Base-by-base conservation (phyloP, 2,329 filamentous ascomycete species). In the Ramularia collo-cygni region DNA sequence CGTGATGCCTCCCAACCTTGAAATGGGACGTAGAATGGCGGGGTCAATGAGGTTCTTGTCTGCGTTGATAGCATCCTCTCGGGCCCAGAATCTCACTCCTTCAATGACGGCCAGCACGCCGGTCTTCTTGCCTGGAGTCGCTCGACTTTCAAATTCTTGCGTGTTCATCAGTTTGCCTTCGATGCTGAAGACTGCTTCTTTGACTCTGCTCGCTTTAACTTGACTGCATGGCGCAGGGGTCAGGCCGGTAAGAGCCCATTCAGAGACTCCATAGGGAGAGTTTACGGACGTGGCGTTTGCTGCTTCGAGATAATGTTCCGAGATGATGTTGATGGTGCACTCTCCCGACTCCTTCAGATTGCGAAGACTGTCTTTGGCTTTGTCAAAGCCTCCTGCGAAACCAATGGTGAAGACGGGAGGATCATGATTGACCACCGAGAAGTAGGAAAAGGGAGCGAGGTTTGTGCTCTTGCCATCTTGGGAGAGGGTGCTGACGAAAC, bases 401-500 rank as follows among this genome's bases (percentile, higher is more conserved):
- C 78, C 77, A 4, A 82, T 67, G 7, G 77, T 74, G 62, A 95
- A 93, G 30, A 93, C 69, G 0, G 89, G 89, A 4, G 89, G 90
- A 59, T 95, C 89, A 60, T 92, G 84, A 62, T 79, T 79, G 51
- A 95, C 72, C 47, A 95, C 64, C 60, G 87, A 83, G 61, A 88
- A 87, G 68, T 92, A 95, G 57, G 77, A 84, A 63, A 92, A 95
- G 0, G 88, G 89, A 0, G 89, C 86, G 2, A 95, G 72, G 64
- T 95, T 96, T 12, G 76, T 77, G 18, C 66, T 70, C 13, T 52
- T 63, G 15, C 84, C 85, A 55, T 88, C 82, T 28, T 66, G 66
- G 2, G 68, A 72, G 26, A 69, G 60, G 1, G 78, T 82, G 35
- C 70, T 73, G 10, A 80, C 63, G 47, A 81, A 78, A 1, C 76